A percentile compares a stretch with the other conserved stretches of the same genome.
Evolutionary conservation across 495 filamentous ascomycete genomes (phyloP).

Genomic region (Lepraria neglecta): DNA sequence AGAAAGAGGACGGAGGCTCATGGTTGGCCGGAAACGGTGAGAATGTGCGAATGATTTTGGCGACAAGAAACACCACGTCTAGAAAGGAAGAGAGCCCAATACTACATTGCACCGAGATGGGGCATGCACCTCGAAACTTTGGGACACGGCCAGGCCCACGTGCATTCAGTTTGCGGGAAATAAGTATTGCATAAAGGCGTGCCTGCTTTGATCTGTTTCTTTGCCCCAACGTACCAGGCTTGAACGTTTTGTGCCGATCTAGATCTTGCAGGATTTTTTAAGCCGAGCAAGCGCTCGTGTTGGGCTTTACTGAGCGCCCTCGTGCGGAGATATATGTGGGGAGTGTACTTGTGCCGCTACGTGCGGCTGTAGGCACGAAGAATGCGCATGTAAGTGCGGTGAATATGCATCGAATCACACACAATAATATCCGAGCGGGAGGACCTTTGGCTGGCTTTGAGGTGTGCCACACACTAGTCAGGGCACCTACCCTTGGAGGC

Average conservation of each 20-base stretch:
- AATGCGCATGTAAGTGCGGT: constrained; percentile 8
- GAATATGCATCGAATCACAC: constrained; percentile 12
- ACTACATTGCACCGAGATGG: not conserved
- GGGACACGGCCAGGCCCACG: constrained; percentile 1
- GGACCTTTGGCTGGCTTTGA: constrained; percentile 3
- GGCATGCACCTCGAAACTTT: not conserved
- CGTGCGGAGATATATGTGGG: constrained; percentile 3
- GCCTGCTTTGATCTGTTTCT: constrained; percentile 4
- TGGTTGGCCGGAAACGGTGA: too few relatives aligned
- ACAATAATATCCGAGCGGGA: constrained; percentile 5
- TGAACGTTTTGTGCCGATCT: constrained; percentile 4
- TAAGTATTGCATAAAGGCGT: not conserved
- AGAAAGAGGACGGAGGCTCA: too few relatives aligned
- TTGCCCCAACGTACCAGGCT: not conserved
- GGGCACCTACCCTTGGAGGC: too few relatives aligned
- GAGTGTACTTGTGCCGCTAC: not conserved
- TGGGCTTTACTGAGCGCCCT: not conserved
- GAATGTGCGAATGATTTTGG: not conserved
- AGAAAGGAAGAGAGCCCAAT: not conserved
- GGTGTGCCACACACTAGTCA: not conserved
- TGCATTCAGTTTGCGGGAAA: not conserved
- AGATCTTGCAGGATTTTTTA: not conserved
- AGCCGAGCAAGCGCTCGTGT: constrained; percentile 14
- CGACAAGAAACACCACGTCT: not conserved
- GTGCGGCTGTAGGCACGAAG: not conserved